Conservation (phyloP, 306 rosid genomes). For the Comarum palustre region DNA sequence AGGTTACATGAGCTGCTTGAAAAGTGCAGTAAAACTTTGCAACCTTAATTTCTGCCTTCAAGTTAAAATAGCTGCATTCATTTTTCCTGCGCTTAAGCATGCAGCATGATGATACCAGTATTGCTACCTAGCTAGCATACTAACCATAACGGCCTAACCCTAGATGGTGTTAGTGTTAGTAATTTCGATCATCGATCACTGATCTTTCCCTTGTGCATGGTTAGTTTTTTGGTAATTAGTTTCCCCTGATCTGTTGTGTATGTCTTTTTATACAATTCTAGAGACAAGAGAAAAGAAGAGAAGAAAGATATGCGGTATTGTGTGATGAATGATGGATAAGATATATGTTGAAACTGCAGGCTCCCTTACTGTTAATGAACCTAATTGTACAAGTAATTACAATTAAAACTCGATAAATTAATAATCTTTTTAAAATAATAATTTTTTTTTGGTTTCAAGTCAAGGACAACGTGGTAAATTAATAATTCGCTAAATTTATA, state of each 20-base stretch:
- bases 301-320: background rate
- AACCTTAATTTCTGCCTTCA: background rate
- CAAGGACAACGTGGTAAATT: too few relatives aligned
- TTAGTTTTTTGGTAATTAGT: background rate
- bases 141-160: background rate
- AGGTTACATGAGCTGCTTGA: background rate
- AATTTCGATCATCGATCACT: too few relatives aligned
- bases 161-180: background rate
- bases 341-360: background rate
- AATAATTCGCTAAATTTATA: too few relatives aligned
- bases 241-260: background rate
- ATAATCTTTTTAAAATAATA: too few relatives aligned
- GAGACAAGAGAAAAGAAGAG: background rate
- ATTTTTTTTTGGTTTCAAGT: too few relatives aligned
- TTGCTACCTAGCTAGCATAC: background rate
- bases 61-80: background rate
- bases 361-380: background rate
- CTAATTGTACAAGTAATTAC: background rate
- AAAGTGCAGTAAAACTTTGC: background rate
- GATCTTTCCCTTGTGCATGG: background rate
- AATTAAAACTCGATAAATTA: too few relatives aligned
- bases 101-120: background rate
- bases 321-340: background rate
- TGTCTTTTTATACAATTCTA: background rate
- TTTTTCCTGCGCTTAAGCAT: background rate